Evolutionary conservation across 768 basidiomycete species (phyloP).

Genomic region (Tremella mesenterica): DNA sequence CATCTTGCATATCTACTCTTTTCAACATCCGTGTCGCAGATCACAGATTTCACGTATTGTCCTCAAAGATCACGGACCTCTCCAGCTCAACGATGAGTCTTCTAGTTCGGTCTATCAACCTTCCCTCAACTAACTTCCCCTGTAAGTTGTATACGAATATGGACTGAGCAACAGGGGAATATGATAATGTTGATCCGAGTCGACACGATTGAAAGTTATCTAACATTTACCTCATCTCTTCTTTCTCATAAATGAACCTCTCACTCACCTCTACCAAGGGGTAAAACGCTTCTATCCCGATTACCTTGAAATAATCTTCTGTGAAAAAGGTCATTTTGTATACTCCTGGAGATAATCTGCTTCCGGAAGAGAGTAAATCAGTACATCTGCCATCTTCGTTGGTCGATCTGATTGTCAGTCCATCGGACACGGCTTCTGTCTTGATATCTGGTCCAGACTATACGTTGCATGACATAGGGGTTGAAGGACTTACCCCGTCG

Average conservation of each 20-base stretch:
- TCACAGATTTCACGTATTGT: too few relatives aligned
- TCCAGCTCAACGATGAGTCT: neutral
- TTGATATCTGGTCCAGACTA: too few relatives aligned
- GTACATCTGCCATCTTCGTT: conserved; percentile 75
- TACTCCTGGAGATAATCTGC: conserved; percentile 53
- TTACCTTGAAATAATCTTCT: conserved; percentile 65
- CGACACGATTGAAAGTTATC: conserved; percentile 69
- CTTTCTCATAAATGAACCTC: neutral
- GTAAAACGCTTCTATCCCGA: conserved; percentile 65
- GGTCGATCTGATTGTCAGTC: conserved; percentile 52
- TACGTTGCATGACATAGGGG: too few relatives aligned
- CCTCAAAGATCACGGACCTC: conserved; percentile 4
- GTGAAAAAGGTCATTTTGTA: conserved; percentile 85
- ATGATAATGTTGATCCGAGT: conserved; percentile 76
- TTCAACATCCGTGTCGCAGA: too few relatives aligned
- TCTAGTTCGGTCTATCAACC: neutral
- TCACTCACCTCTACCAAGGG: conserved; percentile 74
- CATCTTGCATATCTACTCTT: too few relatives aligned
- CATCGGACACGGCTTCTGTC: neutral
- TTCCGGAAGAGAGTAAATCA: conserved; percentile 56
- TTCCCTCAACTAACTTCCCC: conserved; percentile 55
- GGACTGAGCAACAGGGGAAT: conserved; percentile 87
- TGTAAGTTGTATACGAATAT: conserved; percentile 82
- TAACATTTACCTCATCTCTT: conserved; percentile 36
- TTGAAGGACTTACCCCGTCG: conserved; percentile 9